These are phyloP conservation scores for Colletotrichum sp. DNA, from an alignment of 2,329 filamentous ascomycete species.

Conservation along the genomic window DNA sequence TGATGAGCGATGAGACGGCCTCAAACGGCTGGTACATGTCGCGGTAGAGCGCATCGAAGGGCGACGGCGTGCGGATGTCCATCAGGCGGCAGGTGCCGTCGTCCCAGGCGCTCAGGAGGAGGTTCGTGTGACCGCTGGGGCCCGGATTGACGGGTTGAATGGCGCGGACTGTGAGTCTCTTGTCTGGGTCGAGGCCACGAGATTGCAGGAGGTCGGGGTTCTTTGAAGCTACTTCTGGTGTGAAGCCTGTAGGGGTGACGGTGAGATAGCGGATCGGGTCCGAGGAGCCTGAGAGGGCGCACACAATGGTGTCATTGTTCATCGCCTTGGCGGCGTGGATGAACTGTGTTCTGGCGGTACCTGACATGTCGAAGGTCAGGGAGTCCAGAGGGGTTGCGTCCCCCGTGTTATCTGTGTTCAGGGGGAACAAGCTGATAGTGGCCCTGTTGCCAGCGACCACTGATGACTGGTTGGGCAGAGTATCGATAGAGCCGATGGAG, in stretches of 20 bases:
- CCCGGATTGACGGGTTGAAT: constrained; percentile 47
- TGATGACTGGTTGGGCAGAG: constrained; percentile 5
- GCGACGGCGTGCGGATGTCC: constrained; percentile 54
- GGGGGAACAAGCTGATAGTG: constrained; percentile 19
- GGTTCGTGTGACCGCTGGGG: constrained; percentile 34
- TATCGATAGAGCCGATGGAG: constrained; percentile 21
- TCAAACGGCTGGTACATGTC: constrained; percentile 56
- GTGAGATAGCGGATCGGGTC: constrained; percentile 51
- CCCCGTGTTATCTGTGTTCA: neutral
- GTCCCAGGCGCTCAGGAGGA: constrained; percentile 58
- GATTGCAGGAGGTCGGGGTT: constrained; percentile 28
- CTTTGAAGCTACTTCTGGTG: constrained; percentile 38
- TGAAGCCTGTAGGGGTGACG: constrained; percentile 50
- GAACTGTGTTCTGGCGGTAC: constrained; percentile 23
- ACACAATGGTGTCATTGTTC: constrained; percentile 46
- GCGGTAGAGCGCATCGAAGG: constrained; percentile 53
- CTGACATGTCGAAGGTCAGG: neutral
- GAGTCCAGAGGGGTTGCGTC: neutral
- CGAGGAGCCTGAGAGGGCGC: constrained; percentile 45
- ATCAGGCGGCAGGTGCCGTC: constrained; percentile 49
- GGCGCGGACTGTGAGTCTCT: constrained; percentile 47
- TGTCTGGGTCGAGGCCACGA: constrained; percentile 30
- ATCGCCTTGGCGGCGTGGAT: constrained; percentile 50
- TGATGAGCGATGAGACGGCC: constrained; percentile 50
- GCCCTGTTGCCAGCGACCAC: constrained; percentile 20